phyloP scores from a whole-genome alignment of 768 basidiomycete species.

The Roridomyces roridus region DNA sequence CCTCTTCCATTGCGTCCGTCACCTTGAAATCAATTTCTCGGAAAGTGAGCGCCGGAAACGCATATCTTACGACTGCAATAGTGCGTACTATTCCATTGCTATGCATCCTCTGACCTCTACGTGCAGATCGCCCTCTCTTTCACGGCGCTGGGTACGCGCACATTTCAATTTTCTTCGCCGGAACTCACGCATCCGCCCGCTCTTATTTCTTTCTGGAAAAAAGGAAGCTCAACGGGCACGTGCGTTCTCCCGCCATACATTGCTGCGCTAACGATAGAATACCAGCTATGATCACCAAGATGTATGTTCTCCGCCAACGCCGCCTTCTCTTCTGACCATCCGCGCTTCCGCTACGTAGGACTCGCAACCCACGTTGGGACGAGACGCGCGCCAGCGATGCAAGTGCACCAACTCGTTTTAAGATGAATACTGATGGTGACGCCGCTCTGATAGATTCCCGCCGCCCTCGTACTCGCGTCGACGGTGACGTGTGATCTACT shows the following conservation, averaged over 20 bases:
- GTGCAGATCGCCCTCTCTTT: constrained; percentile 13
- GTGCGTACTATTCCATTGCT: constrained; percentile 10
- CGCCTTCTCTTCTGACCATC: background rate
- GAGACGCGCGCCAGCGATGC: constrained; percentile 38
- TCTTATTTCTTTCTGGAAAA: too few relatives aligned
- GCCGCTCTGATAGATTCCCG: constrained; percentile 32
- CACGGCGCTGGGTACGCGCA: constrained; percentile 12
- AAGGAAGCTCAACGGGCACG: constrained; percentile 15
- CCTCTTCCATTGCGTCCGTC: too few relatives aligned
- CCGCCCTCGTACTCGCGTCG: constrained; percentile 37
- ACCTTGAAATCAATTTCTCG: background rate
- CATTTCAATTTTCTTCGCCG: too few relatives aligned
- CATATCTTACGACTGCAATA: constrained; percentile 36
- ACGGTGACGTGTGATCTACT: constrained; percentile 40
- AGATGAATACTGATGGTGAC: background rate
- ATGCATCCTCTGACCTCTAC: background rate
- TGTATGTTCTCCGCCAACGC: too few relatives aligned
- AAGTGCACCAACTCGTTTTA: constrained; percentile 12
- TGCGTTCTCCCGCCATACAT: background rate
- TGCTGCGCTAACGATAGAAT: background rate
- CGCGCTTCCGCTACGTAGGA: constrained; percentile 20
- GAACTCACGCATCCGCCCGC: background rate
- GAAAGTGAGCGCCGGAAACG: constrained; percentile 41
- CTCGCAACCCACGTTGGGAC: constrained; percentile 38
- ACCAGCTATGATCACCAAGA: constrained; percentile 39